Base-by-base conservation (phyloP, 768 basidiomycete species). In the Mycena sanguinolenta region DNA sequence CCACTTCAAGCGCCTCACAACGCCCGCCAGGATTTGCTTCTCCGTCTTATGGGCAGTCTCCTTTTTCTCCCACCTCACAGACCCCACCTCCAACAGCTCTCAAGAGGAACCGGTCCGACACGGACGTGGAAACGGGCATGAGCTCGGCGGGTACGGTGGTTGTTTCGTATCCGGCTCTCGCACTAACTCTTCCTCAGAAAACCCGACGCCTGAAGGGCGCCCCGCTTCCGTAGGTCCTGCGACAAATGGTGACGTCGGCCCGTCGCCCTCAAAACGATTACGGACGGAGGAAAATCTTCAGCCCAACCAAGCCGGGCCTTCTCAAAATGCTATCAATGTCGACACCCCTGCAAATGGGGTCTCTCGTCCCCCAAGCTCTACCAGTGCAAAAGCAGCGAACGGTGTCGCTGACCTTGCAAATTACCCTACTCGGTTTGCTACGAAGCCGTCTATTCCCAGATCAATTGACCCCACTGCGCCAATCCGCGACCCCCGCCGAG, bases 181-280 rank as follows among this genome's bases (percentile, higher is more conserved):
- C 39, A 72, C 75, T 62, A 73, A 81, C 50, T 75, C 62, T 69
- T 58, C 63, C 75, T 46, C 69, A 67, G 89, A 91, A 74, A 83
- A 86, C 50, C 83, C 81, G 30, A 84, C 84, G 76, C 86, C 88
- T 70, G 81, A 83, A 34, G 83, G 87, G 3, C 86, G 89, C 34
- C 87, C 88, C 27, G 78, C 87, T 1, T 90, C 90, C 25, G 79
- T 83, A 1, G 82, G 84, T 10, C 82, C 88, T 64, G 85, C 83
- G 52, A 69, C 76, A 1, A 89, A 88, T 62, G 88, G 86, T 53
- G 90, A 90, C 39, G 90, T 89, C 32, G 88, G 87, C 4, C 90
- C 91, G 5, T 90, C 92, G 2, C 91, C 92, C 9, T 81, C 86
- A n/a, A 95, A 95, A 79, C 91, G 93, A 44, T 80, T 84, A 28